Evolutionary conservation across 2,329 filamentous ascomycete species (phyloP), one percentile per base, ranked within the genome.

Genomic region (Celoporthe dispersa): DNA sequence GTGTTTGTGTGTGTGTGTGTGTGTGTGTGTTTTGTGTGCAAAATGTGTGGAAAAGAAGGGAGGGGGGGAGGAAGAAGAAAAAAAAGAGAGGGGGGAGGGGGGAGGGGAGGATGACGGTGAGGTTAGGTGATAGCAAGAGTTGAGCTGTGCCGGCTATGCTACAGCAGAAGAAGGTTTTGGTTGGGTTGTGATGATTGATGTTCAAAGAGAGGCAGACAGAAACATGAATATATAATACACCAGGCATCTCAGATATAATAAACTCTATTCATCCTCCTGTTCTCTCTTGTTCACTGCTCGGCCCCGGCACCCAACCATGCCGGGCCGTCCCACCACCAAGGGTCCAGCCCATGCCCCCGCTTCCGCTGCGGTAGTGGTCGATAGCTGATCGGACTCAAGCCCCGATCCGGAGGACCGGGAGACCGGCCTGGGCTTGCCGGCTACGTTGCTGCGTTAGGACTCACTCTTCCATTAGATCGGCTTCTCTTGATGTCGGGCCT

Each of bases 391-490:
- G 61, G 61, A 35, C 61, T 44, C 35, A 6, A 25, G 39, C 25
- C 9, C 61, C 61, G 61, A 48, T 64, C 61, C 61, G 28, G 31
- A 19, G 61, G n/a, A 19, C 61, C 39, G 28, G 61, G 11, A 57
- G 53, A 31, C 53, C 53, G 53, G 53, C 53, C 19, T 28, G n/a
- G 4, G 11, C 3, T 55, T 57, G 53, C 53, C 53, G 53, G 53
- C 19, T 8, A 16, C 6, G 4, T 28, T 14, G 35, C 48, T n/a
- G 22, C 14, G 39, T 41, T 22, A 11, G 48, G 11, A 33, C 19
- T 28, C 14, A 57, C 7, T 6, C 5, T 3, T 28, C 28, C 14
- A 22, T 48, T 16, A 25, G 59, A 61, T 37, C 59, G 31, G 59
- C 19, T 3, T 6, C 59, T 19, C 8, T 37, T 14, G 19, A 9